Conservation (phyloP, 441 rosid species). For the Arabidopsis lyrata region DNA sequence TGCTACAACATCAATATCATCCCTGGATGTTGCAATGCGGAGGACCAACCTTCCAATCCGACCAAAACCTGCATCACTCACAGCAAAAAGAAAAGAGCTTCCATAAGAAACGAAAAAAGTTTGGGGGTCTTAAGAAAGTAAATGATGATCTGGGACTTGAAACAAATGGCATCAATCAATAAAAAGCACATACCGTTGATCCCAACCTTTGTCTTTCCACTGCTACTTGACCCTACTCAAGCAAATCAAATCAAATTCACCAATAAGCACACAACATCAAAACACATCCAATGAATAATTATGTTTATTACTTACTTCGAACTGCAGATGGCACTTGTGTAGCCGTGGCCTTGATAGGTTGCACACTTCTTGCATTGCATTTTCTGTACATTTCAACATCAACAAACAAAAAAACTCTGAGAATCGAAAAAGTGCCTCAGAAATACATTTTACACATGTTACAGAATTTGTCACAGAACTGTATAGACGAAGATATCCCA, state of each 20-base stretch:
- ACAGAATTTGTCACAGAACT: slow-evolving; percentile 56
- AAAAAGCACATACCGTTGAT: slow-evolving; percentile 73
- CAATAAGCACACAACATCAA: slow-evolving; percentile 32
- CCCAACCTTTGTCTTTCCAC: slow-evolving; percentile 79
- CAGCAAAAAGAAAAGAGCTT: slow-evolving; percentile 15
- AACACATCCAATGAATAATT: background rate
- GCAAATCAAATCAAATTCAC: slow-evolving; percentile 36
- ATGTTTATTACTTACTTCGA: slow-evolving; percentile 55
- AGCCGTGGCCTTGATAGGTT: slow-evolving; percentile 86
- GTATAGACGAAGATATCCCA: slow-evolving; percentile 54
- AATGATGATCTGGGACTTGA: slow-evolving; percentile 1
- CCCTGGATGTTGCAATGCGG: slow-evolving; percentile 87
- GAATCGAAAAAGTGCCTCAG: slow-evolving; percentile 11
- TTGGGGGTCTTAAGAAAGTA: background rate
- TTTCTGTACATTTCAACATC: slow-evolving; percentile 47
- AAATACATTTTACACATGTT: background rate
- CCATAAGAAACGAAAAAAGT: slow-evolving; percentile 8
- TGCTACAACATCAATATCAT: slow-evolving; percentile 87
- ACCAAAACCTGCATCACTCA: slow-evolving; percentile 78
- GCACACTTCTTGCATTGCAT: slow-evolving; percentile 53
- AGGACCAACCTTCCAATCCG: slow-evolving; percentile 96
- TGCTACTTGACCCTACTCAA: slow-evolving; percentile 56
- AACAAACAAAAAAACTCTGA: background rate
- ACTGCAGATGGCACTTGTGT: slow-evolving; percentile 68
- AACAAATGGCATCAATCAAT: background rate